Base-by-base conservation (phyloP, 106 monocot genomes). In the Phalaenopsis equestris region DNA sequence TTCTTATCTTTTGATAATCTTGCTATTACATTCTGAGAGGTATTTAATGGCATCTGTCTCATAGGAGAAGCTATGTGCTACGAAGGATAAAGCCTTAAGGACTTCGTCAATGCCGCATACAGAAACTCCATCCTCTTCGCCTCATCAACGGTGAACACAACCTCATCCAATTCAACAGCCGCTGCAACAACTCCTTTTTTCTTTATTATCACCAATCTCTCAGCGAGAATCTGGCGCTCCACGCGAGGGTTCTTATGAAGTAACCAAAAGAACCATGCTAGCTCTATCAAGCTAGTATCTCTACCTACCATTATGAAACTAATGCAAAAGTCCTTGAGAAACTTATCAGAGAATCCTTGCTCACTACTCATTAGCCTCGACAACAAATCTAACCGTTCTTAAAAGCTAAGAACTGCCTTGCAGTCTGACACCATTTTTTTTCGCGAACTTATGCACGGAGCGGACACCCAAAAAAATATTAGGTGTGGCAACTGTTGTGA, bases 251-350 rank as follows among this genome's bases (percentile, higher is more conserved):
- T 85, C 0, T 39, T 46, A 36, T 87, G 80, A 17, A 97, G 85
- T 15, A 97, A 87, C 97, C 97, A 97, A 84, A 97, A 97, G 86
- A 97, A 97, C 97, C 97, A 97, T 0, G 87, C 80, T 14, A 97
- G 89, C 8, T 90, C 97, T 3, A 97, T 90, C 12, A 94, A 97
- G 89, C 97, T 97, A 9, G 97, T 97, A 87, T 97, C 97, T 1
- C 97, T 78, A 7, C 97, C 97, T 0, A 94, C 94, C 8, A 97
- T 81, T 15, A 97, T 94, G 83, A 97, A 94, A 75, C 97, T 97
- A 72, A 97, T 94, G 86, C 92, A 92, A 79, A 97, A 93, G 73
- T 97, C 97, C 75, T 90, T 92, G 19, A 97, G 88, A 55, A 90
- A 87, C 57, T 90, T 87, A 55, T 94, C 83, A 1, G 90, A 87